A percentile compares a stretch with the other conserved stretches of the same genome.
phyloP scores from a whole-genome alignment of 805 yeast genomes.

The Saccharomycopsis sp. region DNA sequence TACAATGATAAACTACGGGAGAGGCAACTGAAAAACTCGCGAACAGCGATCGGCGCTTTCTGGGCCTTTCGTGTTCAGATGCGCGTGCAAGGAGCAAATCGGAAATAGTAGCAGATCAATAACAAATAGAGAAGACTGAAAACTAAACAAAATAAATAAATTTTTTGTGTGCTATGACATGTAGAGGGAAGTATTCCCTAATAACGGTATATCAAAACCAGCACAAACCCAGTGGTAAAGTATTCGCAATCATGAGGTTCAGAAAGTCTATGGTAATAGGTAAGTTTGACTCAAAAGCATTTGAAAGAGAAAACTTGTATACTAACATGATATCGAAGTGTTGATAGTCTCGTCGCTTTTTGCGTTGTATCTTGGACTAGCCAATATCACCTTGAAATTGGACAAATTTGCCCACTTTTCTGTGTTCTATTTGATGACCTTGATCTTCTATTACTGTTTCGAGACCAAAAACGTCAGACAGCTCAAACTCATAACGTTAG shows the following conservation, averaged over 20 bases:
- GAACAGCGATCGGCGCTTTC: not conserved
- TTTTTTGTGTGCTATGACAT: not conserved
- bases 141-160: too few species aligned
- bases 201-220: too few species aligned
- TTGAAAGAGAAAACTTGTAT: not conserved
- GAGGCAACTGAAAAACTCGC: too few species aligned
- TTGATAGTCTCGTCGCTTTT: slow-evolving; percentile 6
- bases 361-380: slow-evolving; percentile 19
- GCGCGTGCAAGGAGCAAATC: not conserved
- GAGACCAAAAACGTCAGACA: slow-evolving; percentile 14
- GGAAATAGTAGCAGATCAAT: not conserved
- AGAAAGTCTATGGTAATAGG: slow-evolving; percentile 9
- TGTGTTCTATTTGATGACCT: slow-evolving; percentile 17
- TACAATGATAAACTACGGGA: not conserved
- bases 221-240: too few species aligned
- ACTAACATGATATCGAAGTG: slow-evolving; percentile 1
- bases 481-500: slow-evolving; percentile 13
- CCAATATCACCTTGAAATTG: slow-evolving; percentile 12
- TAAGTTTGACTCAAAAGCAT: not conserved
- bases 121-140: too few species aligned
- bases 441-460: slow-evolving; percentile 17
- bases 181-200: not conserved
- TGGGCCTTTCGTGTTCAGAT: not conserved
- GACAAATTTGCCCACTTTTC: slow-evolving; percentile 20
- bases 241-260: slow-evolving; percentile 1